Conservation (phyloP, 192 early-diverging fungal genomes). For the Dispira parvispora region DNA sequence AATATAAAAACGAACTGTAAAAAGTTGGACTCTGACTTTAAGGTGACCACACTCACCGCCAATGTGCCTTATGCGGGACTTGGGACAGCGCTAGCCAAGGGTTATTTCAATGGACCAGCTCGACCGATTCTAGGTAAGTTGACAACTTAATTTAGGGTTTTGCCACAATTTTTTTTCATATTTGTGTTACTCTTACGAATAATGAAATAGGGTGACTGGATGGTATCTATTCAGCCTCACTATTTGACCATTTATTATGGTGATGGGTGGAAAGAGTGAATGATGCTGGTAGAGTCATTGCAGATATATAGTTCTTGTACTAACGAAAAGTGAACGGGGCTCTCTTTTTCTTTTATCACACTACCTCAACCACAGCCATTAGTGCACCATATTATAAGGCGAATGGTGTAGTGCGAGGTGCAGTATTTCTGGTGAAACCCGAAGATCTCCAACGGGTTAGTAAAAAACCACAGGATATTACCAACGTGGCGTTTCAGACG, state of each 20-base stretch:
- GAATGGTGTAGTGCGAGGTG: constrained; percentile 24
- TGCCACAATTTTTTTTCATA: too few species aligned
- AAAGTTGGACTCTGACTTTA: neutral
- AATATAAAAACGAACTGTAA: neutral
- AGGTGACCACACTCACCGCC: neutral
- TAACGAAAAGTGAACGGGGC: too few species aligned
- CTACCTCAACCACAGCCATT: constrained; percentile 15
- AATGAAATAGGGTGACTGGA: too few species aligned
- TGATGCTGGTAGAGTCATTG: too few species aligned
- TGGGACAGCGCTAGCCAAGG: constrained; percentile 40
- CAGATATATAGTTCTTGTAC: too few species aligned
- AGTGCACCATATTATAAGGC: constrained; percentile 42
- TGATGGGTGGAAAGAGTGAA: too few species aligned
- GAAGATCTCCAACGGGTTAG: constrained; percentile 10
- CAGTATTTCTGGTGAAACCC: constrained; percentile 30
- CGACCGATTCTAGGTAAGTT: constrained; percentile 27
- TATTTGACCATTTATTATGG: too few species aligned
- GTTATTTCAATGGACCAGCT: constrained; percentile 57
- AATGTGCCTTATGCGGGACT: constrained; percentile 34
- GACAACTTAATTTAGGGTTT: too few species aligned
- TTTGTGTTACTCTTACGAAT: too few species aligned
- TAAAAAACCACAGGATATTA: constrained; percentile 24
- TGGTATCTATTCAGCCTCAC: too few species aligned
- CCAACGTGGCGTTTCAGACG: constrained; percentile 19
- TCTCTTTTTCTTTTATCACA: too few species aligned